phyloP scores from a whole-genome alignment of 2,329 filamentous ascomycete genomes.

The Monosporascus sp. region DNA sequence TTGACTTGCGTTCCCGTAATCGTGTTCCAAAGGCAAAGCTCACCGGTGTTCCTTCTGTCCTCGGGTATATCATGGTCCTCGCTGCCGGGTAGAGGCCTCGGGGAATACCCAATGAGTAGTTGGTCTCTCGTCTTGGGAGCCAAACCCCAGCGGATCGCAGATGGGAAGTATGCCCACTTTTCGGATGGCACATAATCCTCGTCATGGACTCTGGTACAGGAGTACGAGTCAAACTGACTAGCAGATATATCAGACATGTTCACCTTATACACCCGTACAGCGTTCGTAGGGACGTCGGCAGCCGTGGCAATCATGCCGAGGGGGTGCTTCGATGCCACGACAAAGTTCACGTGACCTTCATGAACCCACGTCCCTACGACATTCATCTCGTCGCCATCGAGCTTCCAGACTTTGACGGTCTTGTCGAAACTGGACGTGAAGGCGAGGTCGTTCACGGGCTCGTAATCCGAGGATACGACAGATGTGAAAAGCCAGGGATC shows the following conservation, averaged over 20 bases:
- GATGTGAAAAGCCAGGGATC: constrained; percentile 62
- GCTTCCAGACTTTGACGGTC: constrained; percentile 56
- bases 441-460: constrained; percentile 36
- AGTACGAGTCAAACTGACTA: constrained; percentile 23
- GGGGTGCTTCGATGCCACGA: constrained; percentile 45
- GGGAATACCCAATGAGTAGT: constrained; percentile 59
- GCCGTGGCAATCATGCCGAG: constrained; percentile 53
- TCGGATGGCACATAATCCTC: constrained; percentile 31
- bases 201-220: constrained; percentile 26
- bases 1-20: constrained; percentile 36
- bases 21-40: constrained; percentile 57
- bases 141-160: constrained; percentile 59
- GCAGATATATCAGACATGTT: constrained; percentile 4
- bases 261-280: constrained; percentile 54
- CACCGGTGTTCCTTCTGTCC: constrained; percentile 52
- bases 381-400: constrained; percentile 39
- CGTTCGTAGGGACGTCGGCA: constrained; percentile 48
- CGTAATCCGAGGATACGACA: constrained; percentile 57
- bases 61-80: constrained; percentile 56
- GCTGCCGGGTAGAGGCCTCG: constrained; percentile 43
- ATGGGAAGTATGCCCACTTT: constrained; percentile 59
- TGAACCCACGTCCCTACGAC: constrained; percentile 50
- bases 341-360: constrained; percentile 57
- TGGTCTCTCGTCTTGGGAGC: constrained; percentile 41
- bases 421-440: constrained; percentile 60